These are phyloP conservation scores for Monosporascus sp. DNA, from an alignment of 2,329 filamentous ascomycete species.

Conservation along the genomic window DNA sequence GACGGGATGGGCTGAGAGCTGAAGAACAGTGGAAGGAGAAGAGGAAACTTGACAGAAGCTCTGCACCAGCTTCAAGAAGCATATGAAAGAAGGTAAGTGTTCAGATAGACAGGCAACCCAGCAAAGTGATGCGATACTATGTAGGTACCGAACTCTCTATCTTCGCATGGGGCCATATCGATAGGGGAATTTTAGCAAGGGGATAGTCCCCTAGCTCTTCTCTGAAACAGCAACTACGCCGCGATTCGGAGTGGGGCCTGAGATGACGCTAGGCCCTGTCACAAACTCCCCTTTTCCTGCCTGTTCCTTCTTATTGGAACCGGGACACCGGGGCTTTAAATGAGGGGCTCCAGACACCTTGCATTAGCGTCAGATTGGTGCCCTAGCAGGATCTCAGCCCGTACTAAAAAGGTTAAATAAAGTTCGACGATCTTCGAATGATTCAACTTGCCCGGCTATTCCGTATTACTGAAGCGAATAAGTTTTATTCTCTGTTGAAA, in stretches of 20 bases:
- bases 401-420: neutral
- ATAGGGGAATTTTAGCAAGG: constrained; percentile 2
- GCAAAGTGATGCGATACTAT: neutral
- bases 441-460: too few relatives aligned
- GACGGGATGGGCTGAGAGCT: too few relatives aligned
- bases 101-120: constrained; percentile 4
- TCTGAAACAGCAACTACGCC: neutral
- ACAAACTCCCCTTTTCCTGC: neutral
- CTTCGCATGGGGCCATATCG: constrained; percentile 1
- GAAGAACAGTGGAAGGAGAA: too few relatives aligned
- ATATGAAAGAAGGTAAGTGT: neutral
- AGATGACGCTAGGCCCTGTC: neutral
- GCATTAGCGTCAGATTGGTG: neutral
- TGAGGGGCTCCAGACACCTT: neutral
- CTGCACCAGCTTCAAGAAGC: too few relatives aligned
- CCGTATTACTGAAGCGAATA: too few relatives aligned
- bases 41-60: too few relatives aligned
- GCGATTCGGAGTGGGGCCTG: neutral
- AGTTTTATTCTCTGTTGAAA: too few relatives aligned
- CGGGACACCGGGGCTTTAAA: neutral
- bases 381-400: neutral
- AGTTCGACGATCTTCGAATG: too few relatives aligned
- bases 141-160: too few relatives aligned
- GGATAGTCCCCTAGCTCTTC: neutral
- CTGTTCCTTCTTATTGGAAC: neutral